phyloP scores from a whole-genome alignment of 441 rosid genomes.

The Erysimum pusillum region DNA sequence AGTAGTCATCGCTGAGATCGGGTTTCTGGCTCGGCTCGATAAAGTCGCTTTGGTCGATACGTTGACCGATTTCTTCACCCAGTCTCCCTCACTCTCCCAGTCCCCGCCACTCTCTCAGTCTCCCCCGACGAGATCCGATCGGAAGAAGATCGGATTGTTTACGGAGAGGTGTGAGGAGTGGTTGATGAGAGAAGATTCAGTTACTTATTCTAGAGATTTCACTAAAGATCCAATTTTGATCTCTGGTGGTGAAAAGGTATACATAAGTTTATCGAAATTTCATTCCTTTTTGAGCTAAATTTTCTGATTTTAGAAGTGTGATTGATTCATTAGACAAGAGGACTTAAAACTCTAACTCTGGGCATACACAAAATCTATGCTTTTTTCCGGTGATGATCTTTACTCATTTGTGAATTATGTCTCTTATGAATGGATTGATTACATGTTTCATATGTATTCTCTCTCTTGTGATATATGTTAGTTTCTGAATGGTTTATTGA shows the following conservation, averaged over 20 bases:
- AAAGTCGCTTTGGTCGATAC: conserved; percentile 75
- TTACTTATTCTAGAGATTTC: conserved; percentile 72
- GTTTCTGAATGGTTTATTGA: background rate
- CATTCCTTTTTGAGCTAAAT: background rate
- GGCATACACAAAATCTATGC: background rate
- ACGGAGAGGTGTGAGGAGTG: conserved; percentile 73
- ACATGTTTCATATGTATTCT: background rate
- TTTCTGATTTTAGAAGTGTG: background rate
- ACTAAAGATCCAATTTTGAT: conserved; percentile 71
- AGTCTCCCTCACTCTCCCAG: conserved; percentile 36
- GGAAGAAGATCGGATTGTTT: conserved; percentile 39
- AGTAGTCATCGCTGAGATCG: conserved; percentile 79
- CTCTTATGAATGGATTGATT: background rate
- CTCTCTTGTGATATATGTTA: conserved; percentile 11
- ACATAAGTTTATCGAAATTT: too few species aligned
- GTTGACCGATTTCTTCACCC: conserved; percentile 61
- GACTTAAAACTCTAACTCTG: background rate
- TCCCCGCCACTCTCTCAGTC: conserved; percentile 8
- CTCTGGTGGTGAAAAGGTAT: conserved; percentile 63
- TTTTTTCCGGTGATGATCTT: conserved; percentile 5
- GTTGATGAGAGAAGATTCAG: conserved; percentile 78
- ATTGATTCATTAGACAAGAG: background rate
- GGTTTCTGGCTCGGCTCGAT: conserved; percentile 87
- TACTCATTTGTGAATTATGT: background rate
- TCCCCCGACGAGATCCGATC: conserved; percentile 18